Base-by-base conservation (phyloP, 345 rosid genomes). In the Eutrema heterophyllum region DNA sequence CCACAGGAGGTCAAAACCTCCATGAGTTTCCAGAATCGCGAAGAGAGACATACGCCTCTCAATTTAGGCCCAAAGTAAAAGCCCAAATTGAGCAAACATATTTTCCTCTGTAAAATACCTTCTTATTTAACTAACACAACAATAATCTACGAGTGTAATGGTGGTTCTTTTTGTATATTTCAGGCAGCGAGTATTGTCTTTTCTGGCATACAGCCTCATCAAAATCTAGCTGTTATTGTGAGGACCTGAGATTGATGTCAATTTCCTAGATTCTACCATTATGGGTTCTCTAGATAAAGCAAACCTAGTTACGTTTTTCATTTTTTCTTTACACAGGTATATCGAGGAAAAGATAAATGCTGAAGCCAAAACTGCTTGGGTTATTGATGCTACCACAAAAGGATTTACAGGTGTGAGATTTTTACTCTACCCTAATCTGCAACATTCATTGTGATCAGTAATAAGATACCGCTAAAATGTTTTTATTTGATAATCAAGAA, bases 121-220 rank as follows among this genome's bases (percentile, higher is more conserved):
- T n/a, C n/a, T n/a, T n/a, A n/a, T n/a, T n/a, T n/a, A n/a, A n/a
- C n/a, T n/a, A n/a, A n/a, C n/a, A n/a, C n/a, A n/a, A n/a, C n/a
- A n/a, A n/a, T n/a, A n/a, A n/a, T n/a, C n/a, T n/a, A n/a, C n/a
- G 66, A 45, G 48, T 45, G 40, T 58, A 59, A 26, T 62, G 41
- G 59, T 29, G 46, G 2, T 50, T 24, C 0, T 50, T 65, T 21
- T 54, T 45, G 33, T 62, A 1, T 16, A 2, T 70, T 77, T 68
- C 74, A 93, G 98, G 96, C 83, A 46, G 86, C 87, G 64, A 93
- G 74, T 68, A 81, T 86, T 71, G 97, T 93, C 61, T 86, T 82
- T 62, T 87, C 93, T 6, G 86, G 87, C 74, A 93, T 93, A 68
- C 97, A 93, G 60, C 92, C 98, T 68, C 86, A 82, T 68, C 90